A percentile compares a stretch with the other conserved stretches of the same genome.
Evolutionary conservation across 805 yeast genomes (phyloP).

Genomic region (Yamadazyma kitorensis): DNA sequence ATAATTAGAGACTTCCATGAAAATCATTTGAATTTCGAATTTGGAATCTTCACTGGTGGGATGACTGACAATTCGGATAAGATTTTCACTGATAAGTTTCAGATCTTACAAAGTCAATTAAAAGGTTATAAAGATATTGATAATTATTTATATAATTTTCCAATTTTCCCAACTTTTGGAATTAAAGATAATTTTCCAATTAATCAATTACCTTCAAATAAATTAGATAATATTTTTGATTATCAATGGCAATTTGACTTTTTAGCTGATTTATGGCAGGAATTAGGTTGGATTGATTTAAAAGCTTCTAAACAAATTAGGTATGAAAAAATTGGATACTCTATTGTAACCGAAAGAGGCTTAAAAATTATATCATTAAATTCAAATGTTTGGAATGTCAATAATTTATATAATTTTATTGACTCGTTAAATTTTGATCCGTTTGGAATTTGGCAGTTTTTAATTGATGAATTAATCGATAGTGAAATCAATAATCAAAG

Average conservation of each 20-base stretch:
- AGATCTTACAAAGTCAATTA: slow-evolving; percentile 67
- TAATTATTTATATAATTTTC: slow-evolving; percentile 45
- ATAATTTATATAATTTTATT: slow-evolving; percentile 51
- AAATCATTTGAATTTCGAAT: slow-evolving; percentile 44
- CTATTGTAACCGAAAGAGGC: slow-evolving; percentile 53
- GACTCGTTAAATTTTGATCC: slow-evolving; percentile 54
- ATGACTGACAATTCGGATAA: slow-evolving; percentile 62
- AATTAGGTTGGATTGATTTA: slow-evolving; percentile 34
- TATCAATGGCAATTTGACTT: slow-evolving; percentile 41
- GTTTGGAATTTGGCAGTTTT: slow-evolving; percentile 59
- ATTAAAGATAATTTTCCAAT: slow-evolving; percentile 70
- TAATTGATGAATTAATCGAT: slow-evolving; percentile 57
- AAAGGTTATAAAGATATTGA: slow-evolving; percentile 63
- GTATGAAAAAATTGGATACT: slow-evolving; percentile 59
- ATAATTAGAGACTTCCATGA: slow-evolving; percentile 17
- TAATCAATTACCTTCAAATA: slow-evolving; percentile 58
- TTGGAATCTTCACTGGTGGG: slow-evolving; percentile 71
- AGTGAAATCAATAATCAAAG: slow-evolving; percentile 56
- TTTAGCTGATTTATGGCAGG: slow-evolving; percentile 32
- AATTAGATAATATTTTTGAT: slow-evolving; percentile 16
- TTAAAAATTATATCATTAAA: slow-evolving; percentile 61
- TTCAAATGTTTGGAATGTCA: slow-evolving; percentile 64
- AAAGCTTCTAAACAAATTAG: slow-evolving; percentile 23
- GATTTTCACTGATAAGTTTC: slow-evolving; percentile 46
- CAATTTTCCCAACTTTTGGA: slow-evolving; percentile 63